Base-by-base conservation (phyloP, 2,329 filamentous ascomycete species). In the Ampelomyces quisqualis region DNA sequence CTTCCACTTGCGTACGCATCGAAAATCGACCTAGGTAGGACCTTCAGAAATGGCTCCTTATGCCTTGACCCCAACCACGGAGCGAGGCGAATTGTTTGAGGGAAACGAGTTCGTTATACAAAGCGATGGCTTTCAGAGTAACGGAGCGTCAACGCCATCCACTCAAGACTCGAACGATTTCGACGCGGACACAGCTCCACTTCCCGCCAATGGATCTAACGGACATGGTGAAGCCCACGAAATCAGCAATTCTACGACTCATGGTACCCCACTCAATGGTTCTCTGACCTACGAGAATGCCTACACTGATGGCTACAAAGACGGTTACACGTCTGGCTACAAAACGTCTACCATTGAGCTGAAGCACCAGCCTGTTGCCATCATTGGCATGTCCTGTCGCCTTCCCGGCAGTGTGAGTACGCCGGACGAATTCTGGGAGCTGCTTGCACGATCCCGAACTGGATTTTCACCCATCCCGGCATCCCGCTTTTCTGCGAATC, bases 341-440 rank as follows among this genome's bases (percentile, higher is more conserved):
- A 28, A 28, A 14, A 43, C 40, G 9, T 45, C 49, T 4, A 45
- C 51, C 14, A 36, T 51, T n/a, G 42, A 54, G 36, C 34, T 51
- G 3, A 49, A 51, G 27, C 42, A 56, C 29, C 48, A 45, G 9
- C 58, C 58, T 11, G 49, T 58, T n/a, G 70, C 70, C n/a, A 63
- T 73, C 11, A 58, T 73, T 42, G 70, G 70, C 29, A 68, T 69
- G 44, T 54, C 60, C 14, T 59, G 53, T 32, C 52, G 59, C 9
- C 49, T 62, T 13, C 53, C 62, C 2, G 60, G 60, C 17, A 47
- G 40, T 14, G 52, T 52, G 4, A 49, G 41, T 6, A 55, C 51
- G 2, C 58, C 59, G 1, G 56, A 61, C 29, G 53, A 62, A 20
- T 57, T 64, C 13, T 64, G 53, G 54, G 53, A 60, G 32, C 38